These are phyloP conservation scores for Tuber aestivum DNA, from an alignment of 495 filamentous ascomycete genomes.

Conservation along the genomic window DNA sequence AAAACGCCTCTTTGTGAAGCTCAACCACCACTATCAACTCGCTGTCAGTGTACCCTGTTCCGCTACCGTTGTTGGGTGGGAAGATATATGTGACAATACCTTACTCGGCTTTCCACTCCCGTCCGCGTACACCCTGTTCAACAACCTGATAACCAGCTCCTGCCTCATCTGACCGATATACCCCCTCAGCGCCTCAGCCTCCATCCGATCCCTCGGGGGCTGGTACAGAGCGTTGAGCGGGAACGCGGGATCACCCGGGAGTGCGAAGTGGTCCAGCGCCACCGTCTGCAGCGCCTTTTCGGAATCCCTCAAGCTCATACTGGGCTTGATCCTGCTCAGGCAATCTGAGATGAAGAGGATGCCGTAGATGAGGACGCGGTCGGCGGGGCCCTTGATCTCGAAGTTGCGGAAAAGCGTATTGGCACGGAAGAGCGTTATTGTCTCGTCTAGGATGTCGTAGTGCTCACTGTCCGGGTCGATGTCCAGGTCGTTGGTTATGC, in stretches of 20 bases:
- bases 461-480: conserved; percentile 78
- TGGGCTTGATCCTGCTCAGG: conserved; percentile 73
- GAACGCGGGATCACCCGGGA: conserved; percentile 90
- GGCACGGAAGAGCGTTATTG: conserved; percentile 85
- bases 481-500: conserved; percentile 57
- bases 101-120: conserved; percentile 76
- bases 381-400: conserved; percentile 94
- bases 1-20: conserved; percentile 97
- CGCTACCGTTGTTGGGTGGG: neutral
- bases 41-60: conserved; percentile 12
- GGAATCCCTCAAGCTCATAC: conserved; percentile 52
- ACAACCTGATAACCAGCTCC: conserved; percentile 73
- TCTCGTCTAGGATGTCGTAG: conserved; percentile 93
- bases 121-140: conserved; percentile 80
- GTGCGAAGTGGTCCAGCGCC: conserved; percentile 85
- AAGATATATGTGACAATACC: conserved; percentile 45
- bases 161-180: conserved; percentile 90
- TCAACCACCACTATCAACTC: conserved; percentile 76
- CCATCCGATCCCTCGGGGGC: conserved; percentile 75
- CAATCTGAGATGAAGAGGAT: conserved; percentile 90
- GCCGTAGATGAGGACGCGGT: conserved; percentile 91
- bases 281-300: conserved; percentile 62
- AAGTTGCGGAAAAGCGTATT: conserved; percentile 99
- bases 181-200: conserved; percentile 77
- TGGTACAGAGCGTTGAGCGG: conserved; percentile 69